Percentiles rank a stretch among this genome's conserved stretches.
phyloP scores from a whole-genome alignment of 2,329 filamentous ascomycete species.

The Ustulina deusta region DNA sequence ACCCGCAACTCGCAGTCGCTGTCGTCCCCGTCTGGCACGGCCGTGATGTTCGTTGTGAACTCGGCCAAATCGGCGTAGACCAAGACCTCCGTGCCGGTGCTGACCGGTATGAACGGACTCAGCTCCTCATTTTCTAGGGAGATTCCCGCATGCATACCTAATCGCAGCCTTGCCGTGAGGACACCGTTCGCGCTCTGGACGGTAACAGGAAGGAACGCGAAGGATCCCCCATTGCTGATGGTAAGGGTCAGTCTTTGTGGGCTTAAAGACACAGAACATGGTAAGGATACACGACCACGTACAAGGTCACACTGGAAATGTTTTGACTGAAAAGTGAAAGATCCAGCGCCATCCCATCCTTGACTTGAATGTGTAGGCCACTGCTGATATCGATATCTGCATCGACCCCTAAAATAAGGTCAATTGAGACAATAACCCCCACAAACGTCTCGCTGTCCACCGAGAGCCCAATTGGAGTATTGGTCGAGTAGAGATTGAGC shows the following conservation, averaged over 20 bases:
- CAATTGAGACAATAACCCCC: slow-evolving; percentile 62
- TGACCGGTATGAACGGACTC: slow-evolving; percentile 43
- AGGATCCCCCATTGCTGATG: slow-evolving; percentile 62
- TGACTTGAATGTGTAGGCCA: slow-evolving; percentile 67
- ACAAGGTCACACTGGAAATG: slow-evolving; percentile 63
- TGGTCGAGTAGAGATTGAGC: slow-evolving; percentile 61
- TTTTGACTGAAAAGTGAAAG: slow-evolving; percentile 64
- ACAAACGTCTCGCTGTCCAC: slow-evolving; percentile 56
- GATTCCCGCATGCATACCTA: slow-evolving; percentile 61
- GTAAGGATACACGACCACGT: slow-evolving; percentile 47
- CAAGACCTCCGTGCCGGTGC: slow-evolving; percentile 61
- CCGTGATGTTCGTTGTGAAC: slow-evolving; percentile 64
- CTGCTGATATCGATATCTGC: slow-evolving; percentile 62
- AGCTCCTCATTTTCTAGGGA: slow-evolving; percentile 45
- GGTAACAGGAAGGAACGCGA: slow-evolving; percentile 68
- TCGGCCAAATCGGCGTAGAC: slow-evolving; percentile 66
- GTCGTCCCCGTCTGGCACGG: slow-evolving; percentile 48
- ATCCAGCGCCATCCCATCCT: slow-evolving; percentile 62
- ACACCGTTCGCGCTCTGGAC: slow-evolving; percentile 58
- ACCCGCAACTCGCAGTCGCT: slow-evolving; percentile 59
- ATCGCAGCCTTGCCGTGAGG: slow-evolving; percentile 61
- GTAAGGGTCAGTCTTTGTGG: background rate
- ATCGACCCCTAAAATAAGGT: slow-evolving; percentile 64
- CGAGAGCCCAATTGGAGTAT: slow-evolving; percentile 57
- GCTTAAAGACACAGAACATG: background rate